Base-by-base conservation (phyloP, 805 yeast species). In the Huiozyma naganishii region DNA sequence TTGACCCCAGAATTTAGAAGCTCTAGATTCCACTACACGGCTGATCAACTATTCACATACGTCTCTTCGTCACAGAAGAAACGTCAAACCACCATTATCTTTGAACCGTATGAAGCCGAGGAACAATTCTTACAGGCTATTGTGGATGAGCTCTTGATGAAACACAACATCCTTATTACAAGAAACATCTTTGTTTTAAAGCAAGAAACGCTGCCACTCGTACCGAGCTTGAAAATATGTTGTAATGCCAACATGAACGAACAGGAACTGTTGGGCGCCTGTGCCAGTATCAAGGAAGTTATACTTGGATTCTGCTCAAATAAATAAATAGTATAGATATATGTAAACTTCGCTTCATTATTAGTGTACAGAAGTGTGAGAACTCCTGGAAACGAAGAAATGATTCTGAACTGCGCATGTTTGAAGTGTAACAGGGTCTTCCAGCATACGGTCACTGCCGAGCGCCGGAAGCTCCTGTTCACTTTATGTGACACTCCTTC, bases 191-290 rank as follows among this genome's bases (percentile, higher is more conserved):
- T 70, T 45, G 72, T 87, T 9, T 67, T 80, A 43, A 79, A 76
- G 51, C 94, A 81, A 57, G 97, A 88, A 58, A 66, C 78, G 41
- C 68, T 83, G 47, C 87, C 92, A 7, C 63, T 79, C 37, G 71
- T 75, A 40, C 86, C 86, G 38, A 76, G 78, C 46, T 62, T 83
- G 51, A 69, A 74, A 44, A 54, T 83, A 27, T 66, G 68, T 48
- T 56, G 76, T 35, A 75, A 73, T 45, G 67, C 72, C 7, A 72
- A 68, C 4, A 64, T 78, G 53, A 58, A 68, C 11, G 62, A 59
- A 35, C 53, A 60, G 11, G 83, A 80, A 45, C 48, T 77, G 36
- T 61, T 55, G 42, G 52, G 58, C 13, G 72, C 77, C 7, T 72
- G 69, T 40, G 57, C 56, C 11, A 61, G 63, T 5, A 61, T 76